Conservation (phyloP, 1,284 basidiomycete species). For the Cryptococcus hybrid region DNA sequence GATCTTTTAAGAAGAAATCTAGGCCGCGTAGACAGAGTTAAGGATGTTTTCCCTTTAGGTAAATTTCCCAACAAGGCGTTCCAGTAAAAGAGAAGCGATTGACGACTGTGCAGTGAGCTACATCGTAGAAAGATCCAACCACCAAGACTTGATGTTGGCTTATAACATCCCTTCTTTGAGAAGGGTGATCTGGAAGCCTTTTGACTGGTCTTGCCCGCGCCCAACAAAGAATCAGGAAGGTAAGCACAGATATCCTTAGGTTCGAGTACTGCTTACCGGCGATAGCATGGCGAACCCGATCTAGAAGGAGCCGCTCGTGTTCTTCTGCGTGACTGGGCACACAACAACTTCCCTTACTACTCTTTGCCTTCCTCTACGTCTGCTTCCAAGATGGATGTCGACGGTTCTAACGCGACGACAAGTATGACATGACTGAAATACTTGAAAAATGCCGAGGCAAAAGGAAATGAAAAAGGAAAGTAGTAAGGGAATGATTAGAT, state of each 20-base stretch:
- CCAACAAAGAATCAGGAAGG: constrained; percentile 78
- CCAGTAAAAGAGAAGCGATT: background rate
- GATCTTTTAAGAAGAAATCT: constrained; percentile 76
- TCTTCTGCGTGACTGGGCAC: constrained; percentile 86
- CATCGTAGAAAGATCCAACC: constrained; percentile 68
- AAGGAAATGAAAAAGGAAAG: constrained; percentile 54
- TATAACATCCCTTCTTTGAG: constrained; percentile 83
- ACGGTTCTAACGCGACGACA: constrained; percentile 27
- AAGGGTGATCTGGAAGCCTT: constrained; percentile 70
- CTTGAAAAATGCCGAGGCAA: constrained; percentile 64
- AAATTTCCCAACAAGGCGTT: constrained; percentile 30
- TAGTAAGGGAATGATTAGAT: constrained; percentile 56
- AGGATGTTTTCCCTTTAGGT: constrained; percentile 78
- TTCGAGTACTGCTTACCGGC: background rate
- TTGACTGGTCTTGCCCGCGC: constrained; percentile 78
- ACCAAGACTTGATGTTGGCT: constrained; percentile 82
- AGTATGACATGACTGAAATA: constrained; percentile 50
- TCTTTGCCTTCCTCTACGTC: constrained; percentile 58
- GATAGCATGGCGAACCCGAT: constrained; percentile 69
- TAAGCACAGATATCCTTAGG: constrained; percentile 35
- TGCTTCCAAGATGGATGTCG: constrained; percentile 14
- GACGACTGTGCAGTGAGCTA: constrained; percentile 58
- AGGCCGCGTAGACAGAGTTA: constrained; percentile 82
- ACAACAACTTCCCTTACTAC: constrained; percentile 75
- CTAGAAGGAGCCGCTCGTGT: constrained; percentile 74